A percentile compares a stretch with the other conserved stretches of the same genome.
phyloP scores from a whole-genome alignment of 2,329 filamentous ascomycete genomes.

The Monilinia polystroma region DNA sequence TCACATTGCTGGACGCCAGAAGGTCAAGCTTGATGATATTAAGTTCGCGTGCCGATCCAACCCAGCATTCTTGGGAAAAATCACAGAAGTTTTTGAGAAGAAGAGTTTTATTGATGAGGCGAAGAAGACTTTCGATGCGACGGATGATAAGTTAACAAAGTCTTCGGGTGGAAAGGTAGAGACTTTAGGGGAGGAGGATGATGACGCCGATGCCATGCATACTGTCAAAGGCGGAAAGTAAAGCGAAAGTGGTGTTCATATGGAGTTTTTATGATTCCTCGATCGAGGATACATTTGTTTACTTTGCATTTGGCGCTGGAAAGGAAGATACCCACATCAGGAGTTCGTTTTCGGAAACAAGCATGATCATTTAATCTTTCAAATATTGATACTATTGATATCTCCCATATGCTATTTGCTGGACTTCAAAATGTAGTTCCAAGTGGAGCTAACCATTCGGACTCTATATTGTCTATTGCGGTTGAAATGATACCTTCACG shows the following conservation, averaged over 20 bases:
- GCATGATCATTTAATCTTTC: not conserved
- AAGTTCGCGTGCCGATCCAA: constrained; percentile 90
- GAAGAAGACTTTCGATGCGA: constrained; percentile 70
- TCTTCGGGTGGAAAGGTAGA: constrained; percentile 50
- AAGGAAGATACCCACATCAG: constrained; percentile 18
- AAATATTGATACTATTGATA: not conserved
- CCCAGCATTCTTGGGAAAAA: constrained; percentile 79
- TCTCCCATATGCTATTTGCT: not conserved
- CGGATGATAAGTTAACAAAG: constrained; percentile 61
- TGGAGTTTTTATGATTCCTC: not conserved
- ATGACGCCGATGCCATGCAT: constrained; percentile 47
- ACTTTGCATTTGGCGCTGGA: constrained; percentile 5
- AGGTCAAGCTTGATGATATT: constrained; percentile 98
- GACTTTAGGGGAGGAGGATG: constrained; percentile 53
- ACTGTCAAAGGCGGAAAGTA: constrained; percentile 33
- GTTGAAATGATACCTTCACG: not conserved
- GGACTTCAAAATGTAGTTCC: not conserved
- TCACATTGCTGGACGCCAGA: constrained; percentile 83
- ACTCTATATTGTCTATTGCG: not conserved
- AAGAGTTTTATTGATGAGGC: constrained; percentile 83
- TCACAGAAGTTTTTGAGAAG: constrained; percentile 85
- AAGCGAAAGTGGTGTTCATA: too few relatives aligned
- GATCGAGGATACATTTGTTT: not conserved
- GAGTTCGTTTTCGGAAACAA: constrained; percentile 11
- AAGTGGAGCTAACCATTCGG: not conserved